phyloP scores from a whole-genome alignment of 352 stramenopile genomes.

The Albugo candida region DNA sequence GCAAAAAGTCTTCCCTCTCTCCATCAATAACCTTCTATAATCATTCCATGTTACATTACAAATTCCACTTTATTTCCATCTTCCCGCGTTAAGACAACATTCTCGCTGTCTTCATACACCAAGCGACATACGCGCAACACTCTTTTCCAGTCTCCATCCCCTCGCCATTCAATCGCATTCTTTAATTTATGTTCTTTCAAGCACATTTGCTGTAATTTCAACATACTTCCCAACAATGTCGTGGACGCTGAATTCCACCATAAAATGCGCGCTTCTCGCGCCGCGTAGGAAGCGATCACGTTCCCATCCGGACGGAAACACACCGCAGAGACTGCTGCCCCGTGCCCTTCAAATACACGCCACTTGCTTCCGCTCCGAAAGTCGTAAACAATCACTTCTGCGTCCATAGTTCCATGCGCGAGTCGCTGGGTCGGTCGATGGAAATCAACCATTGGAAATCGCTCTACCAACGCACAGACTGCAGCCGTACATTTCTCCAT shows the following conservation, averaged over 20 bases:
- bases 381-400: slow-evolving; percentile 79
- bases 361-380: slow-evolving; percentile 75
- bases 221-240: slow-evolving; percentile 59
- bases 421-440: slow-evolving; percentile 75
- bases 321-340: slow-evolving; percentile 45
- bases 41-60: slow-evolving; percentile 16
- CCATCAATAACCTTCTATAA: neutral
- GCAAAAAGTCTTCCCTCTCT: too few relatives aligned
- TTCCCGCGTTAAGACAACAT: slow-evolving; percentile 50
- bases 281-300: slow-evolving; percentile 67
- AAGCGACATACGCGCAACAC: slow-evolving; percentile 76
- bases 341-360: slow-evolving; percentile 68
- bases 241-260: slow-evolving; percentile 75
- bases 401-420: slow-evolving; percentile 70
- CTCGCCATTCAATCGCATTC: slow-evolving; percentile 4
- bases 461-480: slow-evolving; percentile 57
- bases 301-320: slow-evolving; percentile 50
- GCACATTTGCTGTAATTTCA: slow-evolving; percentile 78
- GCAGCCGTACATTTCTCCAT: slow-evolving; percentile 58
- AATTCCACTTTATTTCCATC: slow-evolving; percentile 72
- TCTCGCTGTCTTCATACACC: slow-evolving; percentile 35
- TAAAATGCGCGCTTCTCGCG: slow-evolving; percentile 49
- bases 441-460: slow-evolving; percentile 79
- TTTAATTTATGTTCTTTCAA: slow-evolving; percentile 66
- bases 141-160: slow-evolving; percentile 46